phyloP scores from a whole-genome alignment of 257 asterid genomes.

The Capsicum chinense region DNA sequence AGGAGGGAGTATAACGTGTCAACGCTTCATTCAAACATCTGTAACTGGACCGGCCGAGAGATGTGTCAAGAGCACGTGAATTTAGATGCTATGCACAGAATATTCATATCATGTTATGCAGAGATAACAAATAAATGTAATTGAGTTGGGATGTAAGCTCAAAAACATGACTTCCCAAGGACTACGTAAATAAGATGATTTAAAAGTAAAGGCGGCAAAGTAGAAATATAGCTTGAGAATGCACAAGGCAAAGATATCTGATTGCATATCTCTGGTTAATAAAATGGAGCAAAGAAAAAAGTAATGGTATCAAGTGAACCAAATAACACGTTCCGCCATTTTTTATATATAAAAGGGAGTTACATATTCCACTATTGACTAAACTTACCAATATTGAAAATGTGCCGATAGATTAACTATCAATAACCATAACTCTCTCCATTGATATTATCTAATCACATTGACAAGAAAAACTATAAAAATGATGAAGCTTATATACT shows the following conservation, averaged over 20 bases:
- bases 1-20: neutral
- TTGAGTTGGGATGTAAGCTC: neutral
- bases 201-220: neutral
- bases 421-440: neutral
- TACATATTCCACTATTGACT: slow-evolving; percentile 19
- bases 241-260: slow-evolving; percentile 8
- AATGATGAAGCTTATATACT: neutral
- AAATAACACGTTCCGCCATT: neutral
- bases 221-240: slow-evolving; percentile 15
- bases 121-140: neutral
- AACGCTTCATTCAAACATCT: slow-evolving; percentile 7
- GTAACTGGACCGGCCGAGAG: slow-evolving; percentile 9
- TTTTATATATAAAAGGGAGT: neutral
- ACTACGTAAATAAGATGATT: neutral
- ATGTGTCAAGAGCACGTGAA: slow-evolving; percentile 2
- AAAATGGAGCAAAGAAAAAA: neutral
- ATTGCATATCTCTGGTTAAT: neutral
- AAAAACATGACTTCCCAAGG: neutral
- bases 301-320: slow-evolving; percentile 6
- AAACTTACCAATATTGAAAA: neutral
- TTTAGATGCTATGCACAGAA: slow-evolving; percentile 9
- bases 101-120: neutral
- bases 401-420: neutral
- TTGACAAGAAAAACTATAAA: neutral
- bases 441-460: slow-evolving; percentile 21